Conservation (phyloP, 441 rosid genomes). For the Gossypium trilobum region DNA sequence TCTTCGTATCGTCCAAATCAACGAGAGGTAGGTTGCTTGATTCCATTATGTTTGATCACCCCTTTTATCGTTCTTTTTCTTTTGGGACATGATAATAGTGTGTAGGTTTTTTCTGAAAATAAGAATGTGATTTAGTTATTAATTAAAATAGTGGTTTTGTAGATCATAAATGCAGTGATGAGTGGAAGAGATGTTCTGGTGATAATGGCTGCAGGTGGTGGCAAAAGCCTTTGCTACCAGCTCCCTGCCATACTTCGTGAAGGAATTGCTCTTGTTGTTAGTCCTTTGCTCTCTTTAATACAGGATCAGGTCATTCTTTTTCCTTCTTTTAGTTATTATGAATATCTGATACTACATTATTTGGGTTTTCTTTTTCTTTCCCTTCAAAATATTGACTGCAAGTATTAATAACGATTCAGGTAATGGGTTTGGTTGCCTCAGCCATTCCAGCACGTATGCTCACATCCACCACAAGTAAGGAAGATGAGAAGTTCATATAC, state of each 20-base stretch:
- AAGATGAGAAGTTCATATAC: constrained; percentile 79
- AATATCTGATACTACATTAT: neutral
- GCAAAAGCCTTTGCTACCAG: constrained; percentile 96
- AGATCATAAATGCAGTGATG: constrained; percentile 85
- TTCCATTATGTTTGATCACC: neutral
- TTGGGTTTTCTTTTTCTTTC: neutral
- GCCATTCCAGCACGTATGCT: constrained; percentile 85
- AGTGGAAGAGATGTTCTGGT: constrained; percentile 79
- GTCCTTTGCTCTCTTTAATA: constrained; percentile 79
- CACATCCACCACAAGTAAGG: constrained; percentile 78
- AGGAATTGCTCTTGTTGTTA: constrained; percentile 69
- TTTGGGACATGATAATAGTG: neutral
- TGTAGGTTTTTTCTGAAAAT: neutral
- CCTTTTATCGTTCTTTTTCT: neutral
- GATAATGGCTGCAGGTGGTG: constrained; percentile 98
- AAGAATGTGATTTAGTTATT: neutral
- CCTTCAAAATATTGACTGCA: neutral
- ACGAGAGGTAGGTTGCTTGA: constrained; percentile 48
- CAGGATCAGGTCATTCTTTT: constrained; percentile 78
- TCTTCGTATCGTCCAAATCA: constrained; percentile 75
- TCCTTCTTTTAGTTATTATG: neutral
- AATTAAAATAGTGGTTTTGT: constrained; percentile 1
- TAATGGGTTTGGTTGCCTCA: constrained; percentile 81
- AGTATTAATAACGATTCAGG: constrained; percentile 33
- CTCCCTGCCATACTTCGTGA: constrained; percentile 75